Evolutionary conservation across 768 basidiomycete species (phyloP).

Genomic region (Daedalea quercina): DNA sequence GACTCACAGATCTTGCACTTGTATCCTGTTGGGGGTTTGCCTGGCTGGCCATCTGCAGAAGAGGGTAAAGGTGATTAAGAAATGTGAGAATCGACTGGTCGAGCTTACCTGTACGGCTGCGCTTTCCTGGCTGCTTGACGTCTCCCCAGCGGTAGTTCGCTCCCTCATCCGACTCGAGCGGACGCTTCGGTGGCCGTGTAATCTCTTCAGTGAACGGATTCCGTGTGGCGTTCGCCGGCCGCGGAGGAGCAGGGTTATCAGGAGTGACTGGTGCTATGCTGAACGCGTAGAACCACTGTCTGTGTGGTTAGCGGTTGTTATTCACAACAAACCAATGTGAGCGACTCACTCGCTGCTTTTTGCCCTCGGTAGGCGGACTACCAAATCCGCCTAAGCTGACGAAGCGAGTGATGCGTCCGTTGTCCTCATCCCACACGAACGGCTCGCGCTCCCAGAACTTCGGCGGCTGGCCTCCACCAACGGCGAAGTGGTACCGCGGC

Average conservation of each 20-base stretch:
- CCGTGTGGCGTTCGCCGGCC: conserved; percentile 56
- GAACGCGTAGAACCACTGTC: conserved; percentile 97
- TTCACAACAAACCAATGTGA: neutral
- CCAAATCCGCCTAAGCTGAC: conserved; percentile 89
- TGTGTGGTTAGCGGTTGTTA: conserved; percentile 2
- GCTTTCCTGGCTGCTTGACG: conserved; percentile 50
- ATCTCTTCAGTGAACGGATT: conserved; percentile 58
- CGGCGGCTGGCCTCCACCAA: conserved; percentile 53
- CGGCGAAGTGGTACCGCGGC: conserved; percentile 86
- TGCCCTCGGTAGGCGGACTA: conserved; percentile 45
- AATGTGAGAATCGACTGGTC: neutral
- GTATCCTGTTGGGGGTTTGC: conserved; percentile 64
- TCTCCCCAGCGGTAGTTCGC: conserved; percentile 71
- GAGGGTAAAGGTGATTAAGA: neutral
- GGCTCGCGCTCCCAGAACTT: conserved; percentile 97
- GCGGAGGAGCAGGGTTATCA: conserved; percentile 28
- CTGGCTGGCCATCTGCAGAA: conserved; percentile 31
- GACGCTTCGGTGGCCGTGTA: conserved; percentile 43
- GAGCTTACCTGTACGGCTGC: conserved; percentile 45
- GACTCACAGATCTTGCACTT: conserved; percentile 75
- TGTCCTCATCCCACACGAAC: conserved; percentile 74
- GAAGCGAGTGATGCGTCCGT: conserved; percentile 66
- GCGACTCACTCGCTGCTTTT: conserved; percentile 77
- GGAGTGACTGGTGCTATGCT: conserved; percentile 56
- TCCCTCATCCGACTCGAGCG: conserved; percentile 36